A percentile compares a stretch with the other conserved stretches of the same genome.
Evolutionary conservation across 495 filamentous ascomycete species (phyloP).

Genomic region (Hypomontagnella submonticulosa): DNA sequence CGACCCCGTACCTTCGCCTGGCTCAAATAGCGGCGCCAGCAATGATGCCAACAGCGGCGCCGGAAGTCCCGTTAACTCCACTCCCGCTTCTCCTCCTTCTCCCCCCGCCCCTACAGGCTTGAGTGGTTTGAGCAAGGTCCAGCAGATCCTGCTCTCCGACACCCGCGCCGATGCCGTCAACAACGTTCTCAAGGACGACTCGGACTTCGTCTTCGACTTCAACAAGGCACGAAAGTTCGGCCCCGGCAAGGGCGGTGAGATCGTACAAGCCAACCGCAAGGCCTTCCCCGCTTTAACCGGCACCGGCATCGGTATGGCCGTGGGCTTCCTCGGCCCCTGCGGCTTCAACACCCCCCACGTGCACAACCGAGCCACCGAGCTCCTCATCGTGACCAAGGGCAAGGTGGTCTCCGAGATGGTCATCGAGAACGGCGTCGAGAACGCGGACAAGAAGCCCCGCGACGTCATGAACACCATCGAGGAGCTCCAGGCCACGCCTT

Average conservation of each 20-base stretch:
- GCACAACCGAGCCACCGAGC: conserved; percentile 58
- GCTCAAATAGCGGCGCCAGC: no score
- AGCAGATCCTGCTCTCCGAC: conserved; percentile 42
- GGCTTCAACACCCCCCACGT: conserved; percentile 62
- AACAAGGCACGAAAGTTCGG: conserved; percentile 40
- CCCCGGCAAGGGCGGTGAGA: conserved; percentile 51
- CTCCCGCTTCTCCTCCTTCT: neutral
- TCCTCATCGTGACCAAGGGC: conserved; percentile 57
- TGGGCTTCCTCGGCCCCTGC: conserved; percentile 58
- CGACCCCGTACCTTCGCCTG: no score
- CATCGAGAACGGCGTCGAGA: conserved; percentile 58
- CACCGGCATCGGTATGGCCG: conserved; percentile 47
- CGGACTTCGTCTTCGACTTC: conserved; percentile 56
- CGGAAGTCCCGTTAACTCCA: neutral
- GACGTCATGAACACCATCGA: conserved; percentile 51
- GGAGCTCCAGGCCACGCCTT: conserved; percentile 58
- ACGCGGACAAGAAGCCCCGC: conserved; percentile 27
- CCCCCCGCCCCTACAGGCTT: conserved; percentile 23
- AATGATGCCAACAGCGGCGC: no score
- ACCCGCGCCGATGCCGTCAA: conserved; percentile 44
- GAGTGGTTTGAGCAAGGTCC: conserved; percentile 34
- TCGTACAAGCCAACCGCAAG: conserved; percentile 52
- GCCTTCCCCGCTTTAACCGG: conserved; percentile 57
- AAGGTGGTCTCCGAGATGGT: conserved; percentile 59
- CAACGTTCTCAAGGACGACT: conserved; percentile 46